Evolutionary conservation across 306 rosid genomes (phyloP).

Genomic region (Lathyrus sativus): DNA sequence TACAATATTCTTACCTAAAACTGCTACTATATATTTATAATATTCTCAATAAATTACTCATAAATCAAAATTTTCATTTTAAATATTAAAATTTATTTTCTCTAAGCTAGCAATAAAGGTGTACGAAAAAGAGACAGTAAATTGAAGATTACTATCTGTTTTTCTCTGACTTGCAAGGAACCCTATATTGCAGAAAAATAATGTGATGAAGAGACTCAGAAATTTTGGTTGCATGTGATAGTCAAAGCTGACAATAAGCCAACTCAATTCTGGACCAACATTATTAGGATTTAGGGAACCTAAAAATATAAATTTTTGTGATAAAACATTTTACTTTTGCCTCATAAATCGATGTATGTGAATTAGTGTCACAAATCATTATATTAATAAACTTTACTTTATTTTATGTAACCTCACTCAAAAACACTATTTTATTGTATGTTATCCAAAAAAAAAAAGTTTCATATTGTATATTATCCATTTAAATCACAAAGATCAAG

Average conservation of each 20-base stretch:
- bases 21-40: neutral
- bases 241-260: slow-evolving; percentile 36
- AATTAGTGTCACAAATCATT: neutral
- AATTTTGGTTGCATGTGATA: slow-evolving; percentile 27
- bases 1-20: neutral
- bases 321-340: neutral
- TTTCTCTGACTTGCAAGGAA: slow-evolving; percentile 38
- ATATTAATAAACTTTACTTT: slow-evolving; percentile 7
- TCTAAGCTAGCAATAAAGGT: neutral
- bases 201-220: slow-evolving; percentile 11
- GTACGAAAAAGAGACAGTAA: slow-evolving; percentile 32
- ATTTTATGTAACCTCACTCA: neutral
- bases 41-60: neutral
- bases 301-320: neutral
- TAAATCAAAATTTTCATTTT: neutral
- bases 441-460: no score
- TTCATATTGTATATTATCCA: neutral
- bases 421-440: neutral
- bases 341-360: neutral
- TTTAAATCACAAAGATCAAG: neutral
- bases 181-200: slow-evolving; percentile 38
- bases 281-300: slow-evolving; percentile 27
- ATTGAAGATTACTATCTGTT: slow-evolving; percentile 43
- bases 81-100: neutral
- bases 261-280: slow-evolving; percentile 36